Base-by-base conservation (phyloP, 352 stramenopile species). In the Pythium scleroteichum region DNA sequence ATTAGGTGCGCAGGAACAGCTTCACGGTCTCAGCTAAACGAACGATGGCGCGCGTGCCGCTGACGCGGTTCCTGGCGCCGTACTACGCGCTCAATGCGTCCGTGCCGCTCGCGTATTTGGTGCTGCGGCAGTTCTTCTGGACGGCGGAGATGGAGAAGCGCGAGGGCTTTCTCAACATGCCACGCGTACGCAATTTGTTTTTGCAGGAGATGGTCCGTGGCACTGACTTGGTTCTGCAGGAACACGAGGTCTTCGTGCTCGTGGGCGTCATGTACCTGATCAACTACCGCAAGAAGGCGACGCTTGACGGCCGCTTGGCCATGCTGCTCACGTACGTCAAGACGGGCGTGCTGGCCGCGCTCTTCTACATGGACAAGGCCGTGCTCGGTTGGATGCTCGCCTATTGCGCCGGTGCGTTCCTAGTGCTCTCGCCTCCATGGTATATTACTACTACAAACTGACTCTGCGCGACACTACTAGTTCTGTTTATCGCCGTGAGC, bases 261-360 rank as follows among this genome's bases (percentile, higher is more conserved):
- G 73, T 82, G 20, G 22, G 72, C 24, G 75, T 69, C 8, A 79
- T 80, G 23, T 83, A 76, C 53, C 48, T 78, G 39, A 63, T 92
- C 19, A 92, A 90, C 66, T 89, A 86, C 63, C 82, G 79, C 61
- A 92, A 90, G 71, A 87, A 88, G 58, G 75, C 82, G 49, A 90
- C 82, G 29, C 53, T 71, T 14, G 82, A 92, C 26, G 82, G 78
- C 24, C 71, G 85, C 54, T 46, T 90, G 35, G 62, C 80, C n/a
- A 72, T 87, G 52, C 72, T 88, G 51, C 87, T 89, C 62, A 67
- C 87, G 60, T 89, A 90, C 60, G 69, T 68, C 68, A 92, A 92
- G 50, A 53, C 78, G 22, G 79, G 69, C 27, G 60, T 90, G n/a
- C 55, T 84, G 12, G 80, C 77, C 1, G 71, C 71, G 50, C 74